A percentile compares a stretch with the other conserved stretches of the same genome.
Conservation (phyloP, 202 grass and related monocot species). For the Bolboschoenoplectus hybrid region DNA sequence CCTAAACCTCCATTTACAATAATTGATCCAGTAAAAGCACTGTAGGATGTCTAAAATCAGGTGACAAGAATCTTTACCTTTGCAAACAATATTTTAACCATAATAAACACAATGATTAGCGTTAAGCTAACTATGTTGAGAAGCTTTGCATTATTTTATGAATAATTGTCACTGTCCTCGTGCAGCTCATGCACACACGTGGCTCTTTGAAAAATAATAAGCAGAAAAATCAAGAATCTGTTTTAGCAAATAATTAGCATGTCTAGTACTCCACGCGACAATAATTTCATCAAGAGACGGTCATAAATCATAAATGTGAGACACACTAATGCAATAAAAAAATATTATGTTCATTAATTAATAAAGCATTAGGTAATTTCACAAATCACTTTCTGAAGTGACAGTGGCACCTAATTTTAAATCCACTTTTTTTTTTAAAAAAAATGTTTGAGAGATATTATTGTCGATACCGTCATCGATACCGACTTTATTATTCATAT, state of each 20-base stretch:
- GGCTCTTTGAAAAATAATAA: neutral
- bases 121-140: neutral
- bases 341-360: neutral
- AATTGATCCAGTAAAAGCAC: neutral
- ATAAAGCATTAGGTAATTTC: constrained; percentile 19
- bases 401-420: neutral
- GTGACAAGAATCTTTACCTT: neutral
- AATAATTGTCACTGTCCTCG: constrained; percentile 28
- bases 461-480: no score
- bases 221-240: constrained; percentile 5
- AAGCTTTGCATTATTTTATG: constrained; percentile 25
- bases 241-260: constrained; percentile 6
- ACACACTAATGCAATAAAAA: neutral
- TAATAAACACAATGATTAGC: neutral
- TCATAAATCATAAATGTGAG: neutral
- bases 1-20: neutral
- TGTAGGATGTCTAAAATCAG: neutral
- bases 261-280: constrained; percentile 38
- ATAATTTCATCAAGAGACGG: constrained; percentile 28
- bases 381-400: constrained; percentile 24
- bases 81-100: constrained; percentile 8
- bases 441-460: no score
- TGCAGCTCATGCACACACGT: constrained; percentile 28
- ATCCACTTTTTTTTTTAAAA: neutral
- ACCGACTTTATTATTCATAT: no score